These are phyloP conservation scores for Botrytis squamosa DNA, from an alignment of 2,329 filamentous ascomycete genomes.

Conservation along the genomic window DNA sequence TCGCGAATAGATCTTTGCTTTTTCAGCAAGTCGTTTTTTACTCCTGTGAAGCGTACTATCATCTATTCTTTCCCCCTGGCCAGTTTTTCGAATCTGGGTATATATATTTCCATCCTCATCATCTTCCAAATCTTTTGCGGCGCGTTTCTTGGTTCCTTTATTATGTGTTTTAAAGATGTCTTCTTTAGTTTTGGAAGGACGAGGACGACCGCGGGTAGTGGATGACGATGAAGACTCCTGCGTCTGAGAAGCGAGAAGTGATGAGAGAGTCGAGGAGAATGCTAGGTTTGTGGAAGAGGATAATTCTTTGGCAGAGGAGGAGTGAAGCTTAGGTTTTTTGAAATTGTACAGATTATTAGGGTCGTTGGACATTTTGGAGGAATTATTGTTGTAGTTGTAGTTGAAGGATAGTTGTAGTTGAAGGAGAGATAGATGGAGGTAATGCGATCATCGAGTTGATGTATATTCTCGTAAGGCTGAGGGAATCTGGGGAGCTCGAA, in stretches of 20 bases:
- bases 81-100: constrained; percentile 54
- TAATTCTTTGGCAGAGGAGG: constrained; percentile 61
- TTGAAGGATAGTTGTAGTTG: neutral
- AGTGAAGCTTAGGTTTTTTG: constrained; percentile 56
- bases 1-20: constrained; percentile 81
- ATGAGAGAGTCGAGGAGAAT: constrained; percentile 85
- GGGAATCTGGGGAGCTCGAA: neutral
- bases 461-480: constrained; percentile 7
- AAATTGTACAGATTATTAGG: constrained; percentile 71
- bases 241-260: constrained; percentile 66
- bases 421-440: neutral
- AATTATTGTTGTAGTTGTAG: neutral
- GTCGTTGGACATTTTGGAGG: constrained; percentile 19
- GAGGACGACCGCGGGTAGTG: constrained; percentile 49
- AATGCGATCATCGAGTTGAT: neutral
- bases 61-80: constrained; percentile 47
- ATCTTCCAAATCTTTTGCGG: constrained; percentile 54
- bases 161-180: constrained; percentile 70
- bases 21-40: constrained; percentile 82
- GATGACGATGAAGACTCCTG: constrained; percentile 36
- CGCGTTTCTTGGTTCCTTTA: constrained; percentile 60
- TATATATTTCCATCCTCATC: constrained; percentile 52
- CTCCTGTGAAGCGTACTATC: constrained; percentile 58
- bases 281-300: constrained; percentile 72
- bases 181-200: constrained; percentile 58